Evolutionary conservation across 805 yeast species (phyloP), one percentile per base, ranked within the genome.

Genomic region (Candida coleopterorum): DNA sequence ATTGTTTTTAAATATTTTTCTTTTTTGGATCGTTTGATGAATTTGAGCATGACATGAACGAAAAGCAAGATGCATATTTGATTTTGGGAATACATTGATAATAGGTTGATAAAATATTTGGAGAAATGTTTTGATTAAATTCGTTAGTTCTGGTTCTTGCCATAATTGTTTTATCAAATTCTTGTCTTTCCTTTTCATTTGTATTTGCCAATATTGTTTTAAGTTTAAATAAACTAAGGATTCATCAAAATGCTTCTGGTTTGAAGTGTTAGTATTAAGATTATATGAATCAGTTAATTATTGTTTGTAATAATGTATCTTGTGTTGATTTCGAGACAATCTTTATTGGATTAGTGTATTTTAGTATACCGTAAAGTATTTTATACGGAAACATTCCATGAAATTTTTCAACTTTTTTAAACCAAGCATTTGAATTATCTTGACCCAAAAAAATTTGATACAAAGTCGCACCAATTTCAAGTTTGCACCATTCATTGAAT

Each of bases 261-360:
- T n/a, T n/a, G n/a, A n/a, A n/a, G n/a, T n/a, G n/a, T n/a, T n/a
- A n/a, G n/a, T n/a, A n/a, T n/a, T n/a, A n/a, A n/a, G n/a, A n/a
- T n/a, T n/a, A n/a, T 37, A 49, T 0, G 64, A 53, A 6, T 41
- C 34, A n/a, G n/a, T n/a, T n/a, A n/a, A n/a, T n/a, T n/a, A 59
- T 45, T 6, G 37, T 41, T 9, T 31, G 32, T 8, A 44, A 33
- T 8, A 36, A 29, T 1, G 25, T 17, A 2, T 24, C 18, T 11
- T 40, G 47, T 15, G 12, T 10, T 6, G 39, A 38, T 16, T 81
- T 77, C 42, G 88, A 84, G 64, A 86, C 77, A 18, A 90, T 79
- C 28, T 81, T 75, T 60, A 88, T 77, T 2, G 98, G 97, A 52
- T 90, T 90, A 0, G 97, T 86, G 41, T 82, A 77, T 50, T 79